Evolutionary conservation across 1,284 basidiomycete genomes (phyloP).

Genomic region (Cystobasidiaceae sp.): DNA sequence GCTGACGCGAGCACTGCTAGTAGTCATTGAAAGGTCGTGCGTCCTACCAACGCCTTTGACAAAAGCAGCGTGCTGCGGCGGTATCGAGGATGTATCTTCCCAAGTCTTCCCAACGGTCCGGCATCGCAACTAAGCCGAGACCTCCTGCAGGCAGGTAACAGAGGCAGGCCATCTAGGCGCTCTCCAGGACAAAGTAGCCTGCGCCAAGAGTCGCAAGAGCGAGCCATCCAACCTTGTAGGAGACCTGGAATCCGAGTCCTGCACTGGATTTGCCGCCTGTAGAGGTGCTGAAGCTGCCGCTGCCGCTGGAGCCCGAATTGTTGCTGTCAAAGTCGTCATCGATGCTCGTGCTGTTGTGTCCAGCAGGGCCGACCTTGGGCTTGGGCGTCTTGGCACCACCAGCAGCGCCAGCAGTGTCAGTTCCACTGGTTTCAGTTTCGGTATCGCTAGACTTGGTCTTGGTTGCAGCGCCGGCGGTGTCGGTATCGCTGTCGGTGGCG

Average conservation of each 20-base stretch:
- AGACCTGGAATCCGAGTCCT: background rate
- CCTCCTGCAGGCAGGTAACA: too few species aligned
- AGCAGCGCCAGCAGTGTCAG: background rate
- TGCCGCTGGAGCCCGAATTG: background rate
- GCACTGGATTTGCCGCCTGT: background rate
- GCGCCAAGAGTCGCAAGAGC: background rate
- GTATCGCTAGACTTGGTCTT: background rate
- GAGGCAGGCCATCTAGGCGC: background rate
- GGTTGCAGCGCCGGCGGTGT: background rate
- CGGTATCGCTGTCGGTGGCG: background rate
- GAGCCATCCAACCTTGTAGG: conserved; percentile 6
- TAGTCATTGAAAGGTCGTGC: too few species aligned
- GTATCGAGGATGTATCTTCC: too few species aligned
- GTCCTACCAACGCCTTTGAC: too few species aligned
- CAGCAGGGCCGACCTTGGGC: background rate
- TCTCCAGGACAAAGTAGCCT: background rate
- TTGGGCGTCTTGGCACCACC: background rate
- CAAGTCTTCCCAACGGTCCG: too few species aligned
- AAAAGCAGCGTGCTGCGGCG: too few species aligned
- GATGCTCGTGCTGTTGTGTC: background rate
- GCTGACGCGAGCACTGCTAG: too few species aligned
- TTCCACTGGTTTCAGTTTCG: background rate
- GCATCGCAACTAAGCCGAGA: too few species aligned
- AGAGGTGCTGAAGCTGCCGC: background rate
- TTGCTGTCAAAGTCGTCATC: background rate